phyloP scores from a whole-genome alignment of 2,329 filamentous ascomycete genomes.

The Aspergillaceae sp. region DNA sequence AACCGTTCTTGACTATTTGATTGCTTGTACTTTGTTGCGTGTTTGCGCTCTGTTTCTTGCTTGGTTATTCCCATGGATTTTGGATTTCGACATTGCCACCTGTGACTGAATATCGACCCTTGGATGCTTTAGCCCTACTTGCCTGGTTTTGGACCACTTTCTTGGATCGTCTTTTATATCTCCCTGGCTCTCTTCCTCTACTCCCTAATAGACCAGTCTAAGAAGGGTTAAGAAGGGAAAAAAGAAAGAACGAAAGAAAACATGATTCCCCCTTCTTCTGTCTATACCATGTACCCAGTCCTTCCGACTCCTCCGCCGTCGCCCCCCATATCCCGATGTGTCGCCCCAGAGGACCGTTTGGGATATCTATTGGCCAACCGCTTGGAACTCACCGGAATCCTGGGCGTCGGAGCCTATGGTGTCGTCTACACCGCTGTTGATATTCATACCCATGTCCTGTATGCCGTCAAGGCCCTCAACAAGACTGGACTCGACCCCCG shows the following conservation, averaged over 20 bases:
- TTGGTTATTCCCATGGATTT: too few relatives aligned
- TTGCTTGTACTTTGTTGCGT: too few relatives aligned
- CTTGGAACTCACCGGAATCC: slow-evolving; percentile 72
- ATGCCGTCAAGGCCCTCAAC: slow-evolving; percentile 95
- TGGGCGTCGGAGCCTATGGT: slow-evolving; percentile 91
- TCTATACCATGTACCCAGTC: slow-evolving; percentile 35
- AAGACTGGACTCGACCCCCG: slow-evolving; percentile 84
- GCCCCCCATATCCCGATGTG: slow-evolving; percentile 33
- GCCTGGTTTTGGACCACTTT: too few relatives aligned
- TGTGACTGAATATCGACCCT: too few relatives aligned
- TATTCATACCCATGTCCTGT: slow-evolving; percentile 68
- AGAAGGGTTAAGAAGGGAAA: too few relatives aligned
- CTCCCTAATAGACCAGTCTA: too few relatives aligned
- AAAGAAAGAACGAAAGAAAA: too few relatives aligned
- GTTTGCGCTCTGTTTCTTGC: too few relatives aligned
- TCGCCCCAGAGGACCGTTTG: slow-evolving; percentile 73
- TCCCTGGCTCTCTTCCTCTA: neutral
- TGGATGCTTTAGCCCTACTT: too few relatives aligned
- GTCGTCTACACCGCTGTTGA: slow-evolving; percentile 89
- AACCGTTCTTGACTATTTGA: too few relatives aligned
- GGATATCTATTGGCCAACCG: slow-evolving; percentile 74
- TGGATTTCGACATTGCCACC: too few relatives aligned
- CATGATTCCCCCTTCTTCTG: slow-evolving; percentile 1
- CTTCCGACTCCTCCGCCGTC: slow-evolving; percentile 40
- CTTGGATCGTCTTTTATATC: neutral